Conservation (phyloP, 2,329 filamentous ascomycete genomes). For the Bimuria novae-zelandiae region DNA sequence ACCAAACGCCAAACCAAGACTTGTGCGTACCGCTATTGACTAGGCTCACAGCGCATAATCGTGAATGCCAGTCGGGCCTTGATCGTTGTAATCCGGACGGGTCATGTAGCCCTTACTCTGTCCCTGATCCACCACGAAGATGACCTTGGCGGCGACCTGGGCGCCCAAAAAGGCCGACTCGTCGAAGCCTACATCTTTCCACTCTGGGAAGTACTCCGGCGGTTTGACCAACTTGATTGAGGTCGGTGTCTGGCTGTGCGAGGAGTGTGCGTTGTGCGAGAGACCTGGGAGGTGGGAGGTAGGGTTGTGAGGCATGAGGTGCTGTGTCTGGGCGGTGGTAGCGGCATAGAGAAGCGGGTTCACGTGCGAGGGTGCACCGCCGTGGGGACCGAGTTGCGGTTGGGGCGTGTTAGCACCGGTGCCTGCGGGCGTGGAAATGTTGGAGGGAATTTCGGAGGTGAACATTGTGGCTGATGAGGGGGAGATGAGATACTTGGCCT, state of each 20-base stretch:
- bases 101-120: conserved; percentile 71
- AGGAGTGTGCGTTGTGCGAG: conserved; percentile 60
- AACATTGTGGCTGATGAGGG: conserved; percentile 95
- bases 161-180: conserved; percentile 86
- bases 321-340: conserved; percentile 70
- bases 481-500: conserved; percentile 83
- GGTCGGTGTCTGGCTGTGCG: conserved; percentile 77
- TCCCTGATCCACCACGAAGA: conserved; percentile 71
- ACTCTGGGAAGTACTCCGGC: conserved; percentile 87
- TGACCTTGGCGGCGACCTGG: conserved; percentile 79
- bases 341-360: conserved; percentile 93
- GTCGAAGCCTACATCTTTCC: conserved; percentile 77
- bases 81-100: conserved; percentile 69
- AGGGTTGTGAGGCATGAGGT: conserved; percentile 50
- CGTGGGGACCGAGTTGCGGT: conserved; percentile 53
- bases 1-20: conserved; percentile 24
- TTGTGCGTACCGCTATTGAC: conserved; percentile 20
- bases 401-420: conserved; percentile 92
- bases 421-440: conserved; percentile 85
- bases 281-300: conserved; percentile 36
- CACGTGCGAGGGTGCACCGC: conserved; percentile 63
- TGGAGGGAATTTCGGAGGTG: conserved; percentile 93
- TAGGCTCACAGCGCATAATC: conserved; percentile 53
- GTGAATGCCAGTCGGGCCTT: conserved; percentile 67
- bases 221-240: conserved; percentile 77